Conservation (phyloP, 306 rosid genomes). For the Trifolium dubium region DNA sequence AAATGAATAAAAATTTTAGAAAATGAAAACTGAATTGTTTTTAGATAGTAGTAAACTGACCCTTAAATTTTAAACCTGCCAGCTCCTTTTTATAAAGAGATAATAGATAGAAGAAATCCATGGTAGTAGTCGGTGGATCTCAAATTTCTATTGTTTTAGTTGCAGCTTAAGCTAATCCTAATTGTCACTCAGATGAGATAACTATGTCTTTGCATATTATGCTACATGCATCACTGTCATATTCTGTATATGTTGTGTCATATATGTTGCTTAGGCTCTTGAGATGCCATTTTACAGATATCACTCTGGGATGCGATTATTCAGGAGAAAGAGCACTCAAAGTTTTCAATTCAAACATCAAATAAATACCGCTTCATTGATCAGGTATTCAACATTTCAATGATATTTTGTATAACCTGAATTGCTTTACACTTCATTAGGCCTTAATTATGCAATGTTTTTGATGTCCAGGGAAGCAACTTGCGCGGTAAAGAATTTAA, state of each 20-base stretch:
- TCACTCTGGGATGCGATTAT: slow-evolving; percentile 90
- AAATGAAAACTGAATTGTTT: neutral
- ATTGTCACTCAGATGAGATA: slow-evolving; percentile 9
- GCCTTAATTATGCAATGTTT: slow-evolving; percentile 5
- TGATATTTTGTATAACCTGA: slow-evolving; percentile 29
- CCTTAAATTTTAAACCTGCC: slow-evolving; percentile 20
- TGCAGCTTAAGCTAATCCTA: neutral
- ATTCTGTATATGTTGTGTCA: neutral
- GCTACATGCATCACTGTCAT: slow-evolving; percentile 15
- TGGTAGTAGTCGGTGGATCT: slow-evolving; percentile 11
- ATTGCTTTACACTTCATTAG: neutral
- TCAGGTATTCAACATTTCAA: slow-evolving; percentile 53
- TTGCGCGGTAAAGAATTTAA: slow-evolving; percentile 73
- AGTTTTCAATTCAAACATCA: slow-evolving; percentile 65
- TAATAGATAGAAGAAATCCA: neutral
- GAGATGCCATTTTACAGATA: slow-evolving; percentile 49
- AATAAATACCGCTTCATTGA: slow-evolving; percentile 81
- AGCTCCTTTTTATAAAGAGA: neutral
- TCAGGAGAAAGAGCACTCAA: slow-evolving; percentile 68
- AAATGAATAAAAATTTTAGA: neutral
- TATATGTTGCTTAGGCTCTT: slow-evolving; percentile 26
- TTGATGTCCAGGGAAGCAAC: slow-evolving; percentile 67
- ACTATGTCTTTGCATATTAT: slow-evolving; percentile 9
- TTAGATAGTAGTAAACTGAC: neutral
- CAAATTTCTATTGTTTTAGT: slow-evolving; percentile 13